These are phyloP conservation scores for Sugiyamaella xylanicola DNA, from an alignment of 1,139 yeast genomes.

Conservation along the genomic window DNA sequence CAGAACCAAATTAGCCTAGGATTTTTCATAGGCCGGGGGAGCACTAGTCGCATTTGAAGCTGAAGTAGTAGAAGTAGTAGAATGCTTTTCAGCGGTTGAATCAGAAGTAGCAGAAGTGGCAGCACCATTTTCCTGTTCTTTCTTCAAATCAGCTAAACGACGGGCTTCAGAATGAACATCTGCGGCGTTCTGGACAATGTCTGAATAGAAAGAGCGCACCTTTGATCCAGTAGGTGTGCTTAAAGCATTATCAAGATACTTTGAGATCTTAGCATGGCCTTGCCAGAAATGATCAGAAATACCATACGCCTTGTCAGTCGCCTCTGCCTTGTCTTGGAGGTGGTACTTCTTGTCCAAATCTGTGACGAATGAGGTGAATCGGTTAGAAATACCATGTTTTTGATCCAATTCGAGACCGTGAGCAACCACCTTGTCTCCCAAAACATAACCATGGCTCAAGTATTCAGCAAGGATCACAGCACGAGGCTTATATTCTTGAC, in stretches of 20 bases:
- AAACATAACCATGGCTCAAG: constrained; percentile 67
- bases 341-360: constrained; percentile 63
- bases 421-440: constrained; percentile 63
- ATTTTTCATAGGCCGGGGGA: constrained; percentile 22
- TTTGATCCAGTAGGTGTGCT: constrained; percentile 51
- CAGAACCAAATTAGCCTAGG: constrained; percentile 1
- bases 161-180: constrained; percentile 75
- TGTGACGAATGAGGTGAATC: constrained; percentile 58
- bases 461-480: constrained; percentile 75
- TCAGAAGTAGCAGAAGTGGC: constrained; percentile 18
- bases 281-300: constrained; percentile 42
- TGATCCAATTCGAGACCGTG: constrained; percentile 61
- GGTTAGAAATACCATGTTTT: constrained; percentile 60
- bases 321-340: constrained; percentile 54
- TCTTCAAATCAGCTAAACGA: constrained; percentile 64
- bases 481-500: constrained; percentile 79
- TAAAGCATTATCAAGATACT: constrained; percentile 54
- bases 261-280: constrained; percentile 45
- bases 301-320: constrained; percentile 48
- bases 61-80: constrained; percentile 14
- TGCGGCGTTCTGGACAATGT: constrained; percentile 56
- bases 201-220: constrained; percentile 55
- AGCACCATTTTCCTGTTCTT: constrained; percentile 32
- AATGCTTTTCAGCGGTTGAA: constrained; percentile 12
- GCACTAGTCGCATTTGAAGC: constrained; percentile 13